phyloP scores from a whole-genome alignment of 768 basidiomycete species.

The Leccinum aurantiacum region DNA sequence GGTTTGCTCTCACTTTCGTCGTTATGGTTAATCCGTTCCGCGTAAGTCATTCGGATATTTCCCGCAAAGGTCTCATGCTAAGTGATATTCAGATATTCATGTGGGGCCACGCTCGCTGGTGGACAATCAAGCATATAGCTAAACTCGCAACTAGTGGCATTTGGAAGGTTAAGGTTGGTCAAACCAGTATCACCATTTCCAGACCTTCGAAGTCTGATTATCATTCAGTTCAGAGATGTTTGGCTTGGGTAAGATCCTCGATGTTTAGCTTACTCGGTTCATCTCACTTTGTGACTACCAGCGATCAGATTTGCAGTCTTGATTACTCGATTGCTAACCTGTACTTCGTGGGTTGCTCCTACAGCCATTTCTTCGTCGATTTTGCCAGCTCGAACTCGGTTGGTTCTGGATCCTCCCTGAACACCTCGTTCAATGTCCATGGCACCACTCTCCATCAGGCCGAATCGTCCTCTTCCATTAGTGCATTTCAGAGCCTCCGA shows the following conservation, averaged over 20 bases:
- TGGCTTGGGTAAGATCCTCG: slow-evolving; percentile 68
- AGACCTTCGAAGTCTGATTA: background rate
- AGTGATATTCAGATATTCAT: slow-evolving; percentile 47
- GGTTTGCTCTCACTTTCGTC: slow-evolving; percentile 63
- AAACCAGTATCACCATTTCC: background rate
- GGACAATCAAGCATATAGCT: slow-evolving; percentile 66
- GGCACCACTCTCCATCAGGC: background rate
- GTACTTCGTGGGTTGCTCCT: slow-evolving; percentile 73
- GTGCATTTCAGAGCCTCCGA: background rate
- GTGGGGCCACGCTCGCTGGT: slow-evolving; percentile 52
- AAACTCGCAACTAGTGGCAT: slow-evolving; percentile 70
- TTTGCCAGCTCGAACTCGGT: background rate
- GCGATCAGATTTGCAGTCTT: slow-evolving; percentile 81
- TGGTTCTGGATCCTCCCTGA: too few relatives aligned
- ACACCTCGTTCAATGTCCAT: background rate
- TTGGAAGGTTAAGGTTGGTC: slow-evolving; percentile 67
- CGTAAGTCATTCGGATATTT: slow-evolving; percentile 28
- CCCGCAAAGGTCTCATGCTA: background rate
- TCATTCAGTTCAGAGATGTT: slow-evolving; percentile 72
- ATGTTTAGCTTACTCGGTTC: background rate
- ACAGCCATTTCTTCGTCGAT: slow-evolving; percentile 35
- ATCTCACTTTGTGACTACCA: slow-evolving; percentile 27
- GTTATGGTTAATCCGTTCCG: slow-evolving; percentile 77
- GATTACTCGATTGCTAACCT: slow-evolving; percentile 70
- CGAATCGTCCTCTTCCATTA: background rate